Evolutionary conservation across 2,329 filamentous ascomycete genomes (phyloP), one percentile per base, ranked within the genome.

Genomic region (Purpureocillium lavendulum): DNA sequence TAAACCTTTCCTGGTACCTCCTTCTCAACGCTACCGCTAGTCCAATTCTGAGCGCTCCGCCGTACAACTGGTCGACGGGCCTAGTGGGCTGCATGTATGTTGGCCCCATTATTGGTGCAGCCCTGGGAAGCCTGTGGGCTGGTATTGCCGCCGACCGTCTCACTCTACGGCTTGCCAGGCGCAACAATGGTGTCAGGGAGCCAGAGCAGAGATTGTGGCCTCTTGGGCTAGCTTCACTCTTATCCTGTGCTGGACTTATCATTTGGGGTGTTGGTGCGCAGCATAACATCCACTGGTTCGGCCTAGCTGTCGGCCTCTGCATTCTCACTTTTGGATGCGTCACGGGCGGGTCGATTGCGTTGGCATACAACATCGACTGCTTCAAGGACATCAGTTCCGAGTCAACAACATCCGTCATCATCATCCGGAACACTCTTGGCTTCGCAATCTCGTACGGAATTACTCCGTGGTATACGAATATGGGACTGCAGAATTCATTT

Each of bases 191-290:
- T 8, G 49, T 62, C 3, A 48, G 51, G 3, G 60, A 64, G 24
- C 51, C 60, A 0, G 60, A 64, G 32, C 55, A 61, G 18, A 47
- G 60, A 1, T 47, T 64, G 4, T 63, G 58, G 60, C 36, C 46
- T 3, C 37, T 56, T 3, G 47, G 53, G 1, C 52, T 59, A 0
- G 62, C 60, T 4, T 44, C 59, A 3, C 26, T 70, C 11, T 44
- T 70, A n/a, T 54, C 65, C 0, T 59, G 62, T 1, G 57, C 53
- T 16, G 65, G 64, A 1, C 54, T 72, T n/a, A 61, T 72, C 36
- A 10, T 26, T 26, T 26, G 21, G 21, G 21, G 21, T 26, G 21
- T 26, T 26, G 21, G 21, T 26, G 59, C 59, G 2, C 47, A 49
- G 3, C 51, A 57, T 29, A 33, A 50, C 7, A 42, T 62, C 9